phyloP scores from a whole-genome alignment of 306 rosid genomes.

The Canavalia ensiformis region DNA sequence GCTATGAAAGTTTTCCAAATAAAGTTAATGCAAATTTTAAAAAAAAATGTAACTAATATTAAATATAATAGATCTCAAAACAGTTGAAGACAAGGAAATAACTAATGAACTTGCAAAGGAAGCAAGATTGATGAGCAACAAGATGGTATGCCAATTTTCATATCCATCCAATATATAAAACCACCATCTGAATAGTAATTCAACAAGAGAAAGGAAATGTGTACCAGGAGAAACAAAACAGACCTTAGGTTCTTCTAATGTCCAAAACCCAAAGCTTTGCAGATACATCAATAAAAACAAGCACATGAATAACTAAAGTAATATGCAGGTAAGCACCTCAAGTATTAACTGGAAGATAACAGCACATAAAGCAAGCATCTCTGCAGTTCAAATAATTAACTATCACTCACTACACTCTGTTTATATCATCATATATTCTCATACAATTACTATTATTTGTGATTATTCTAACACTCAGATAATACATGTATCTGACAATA shows the following conservation, averaged over 20 bases:
- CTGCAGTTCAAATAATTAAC: slow-evolving; percentile 6
- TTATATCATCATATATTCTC: slow-evolving; percentile 10
- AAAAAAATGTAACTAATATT: slow-evolving; percentile 8
- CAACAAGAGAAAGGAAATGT: slow-evolving; percentile 11
- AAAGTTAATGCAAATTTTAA: background rate
- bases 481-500: slow-evolving; percentile 4
- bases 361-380: slow-evolving; percentile 21
- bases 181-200: slow-evolving; percentile 32
- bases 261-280: slow-evolving; percentile 14
- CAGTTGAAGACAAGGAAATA: slow-evolving; percentile 28
- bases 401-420: background rate
- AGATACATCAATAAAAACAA: slow-evolving; percentile 13
- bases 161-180: slow-evolving; percentile 33
- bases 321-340: slow-evolving; percentile 17
- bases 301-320: slow-evolving; percentile 10
- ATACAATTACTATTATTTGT: background rate
- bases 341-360: background rate
- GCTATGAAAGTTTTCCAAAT: slow-evolving; percentile 39
- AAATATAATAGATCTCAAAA: slow-evolving; percentile 9
- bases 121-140: slow-evolving; percentile 25
- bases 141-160: slow-evolving; percentile 21
- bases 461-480: background rate
- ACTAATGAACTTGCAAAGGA: slow-evolving; percentile 6
- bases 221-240: slow-evolving; percentile 17
- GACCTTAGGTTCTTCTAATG: slow-evolving; percentile 17